Evolutionary conservation across 257 asterid species (phyloP).

Genomic region (Solanum rostratum): DNA sequence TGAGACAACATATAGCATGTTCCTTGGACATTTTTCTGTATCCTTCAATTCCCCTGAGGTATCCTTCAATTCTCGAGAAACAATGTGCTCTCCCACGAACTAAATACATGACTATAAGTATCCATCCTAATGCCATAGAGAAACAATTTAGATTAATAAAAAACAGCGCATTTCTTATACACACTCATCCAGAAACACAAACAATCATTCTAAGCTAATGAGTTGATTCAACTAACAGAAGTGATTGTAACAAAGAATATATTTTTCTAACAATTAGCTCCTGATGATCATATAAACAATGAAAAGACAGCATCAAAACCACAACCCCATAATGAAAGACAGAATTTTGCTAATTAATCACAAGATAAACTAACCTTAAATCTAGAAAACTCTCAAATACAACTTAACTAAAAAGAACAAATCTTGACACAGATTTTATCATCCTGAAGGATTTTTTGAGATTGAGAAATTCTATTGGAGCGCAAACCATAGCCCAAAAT

Average conservation of each 20-base stretch:
- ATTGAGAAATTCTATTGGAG: slow-evolving; percentile 57
- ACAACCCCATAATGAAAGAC: not conserved
- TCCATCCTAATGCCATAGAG: slow-evolving; percentile 28
- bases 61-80: slow-evolving; percentile 3
- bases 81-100: slow-evolving; percentile 29
- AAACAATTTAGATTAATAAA: not conserved
- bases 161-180: not conserved
- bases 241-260: not conserved
- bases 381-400: not conserved
- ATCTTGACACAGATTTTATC: slow-evolving; percentile 58
- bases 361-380: not conserved
- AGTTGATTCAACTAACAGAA: too few relatives aligned
- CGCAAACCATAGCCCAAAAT: slow-evolving; percentile 29
- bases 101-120: slow-evolving; percentile 1
- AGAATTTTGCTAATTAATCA: not conserved
- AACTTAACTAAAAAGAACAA: too few relatives aligned
- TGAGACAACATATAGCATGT: not conserved
- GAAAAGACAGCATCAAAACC: too few relatives aligned
- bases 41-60: not conserved
- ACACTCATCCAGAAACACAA: not conserved
- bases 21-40: not conserved
- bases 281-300: too few relatives aligned
- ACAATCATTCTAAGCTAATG: not conserved
- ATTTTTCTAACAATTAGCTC: not conserved
- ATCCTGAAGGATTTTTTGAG: slow-evolving; percentile 39